Base-by-base conservation (phyloP, 1,284 basidiomycete species). In the Trichosporon asahii region DNA sequence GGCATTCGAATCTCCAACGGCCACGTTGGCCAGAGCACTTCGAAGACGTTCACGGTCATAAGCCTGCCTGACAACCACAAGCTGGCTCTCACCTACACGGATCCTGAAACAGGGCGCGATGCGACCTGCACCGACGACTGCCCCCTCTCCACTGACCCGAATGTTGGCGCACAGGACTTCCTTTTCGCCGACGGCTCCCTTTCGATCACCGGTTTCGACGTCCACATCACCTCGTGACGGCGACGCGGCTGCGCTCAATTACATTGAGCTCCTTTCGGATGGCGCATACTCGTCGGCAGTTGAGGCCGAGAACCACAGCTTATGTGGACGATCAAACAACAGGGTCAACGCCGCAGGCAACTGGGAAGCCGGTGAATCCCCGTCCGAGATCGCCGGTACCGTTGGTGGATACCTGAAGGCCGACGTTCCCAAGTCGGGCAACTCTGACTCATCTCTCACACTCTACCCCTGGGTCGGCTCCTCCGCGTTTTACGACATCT, bases 1-100 rank as follows among this genome's bases (percentile, higher is more conserved):
- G 96, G 95, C 11, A 82, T 98, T 64, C 89, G 96, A 57, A 85
- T 99, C 49, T 94, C 93, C 33, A 98, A 99, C 84, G 95, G 94
- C 0, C 93, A 95, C 80, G 86, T 90, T 72, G 85, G 88, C 65
- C 89, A 90, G 61, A 89, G 91, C 72, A 91, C 93, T 23, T 95
- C 95, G 0, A 91, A 88, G 21, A 88, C 86, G 2, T 99, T 99
- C 82, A 91, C 93, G 75, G 85, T 94, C 61, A 90, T 90, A 2
- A 90, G 94, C 15, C 89, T 95, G 72, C 94, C 96, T 0, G 93
- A 95, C 84, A 95, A 98, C 79, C 87, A 86, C 2, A 88, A 93
- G 25, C 89, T 90, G 77, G 88, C 88, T 18, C 85, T 95, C 68
- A 88, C 88, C 57, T 96, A 91, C 78, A 84, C 91, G 66, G 92